These are phyloP conservation scores for Naganishia friedmannii DNA, from an alignment of 768 basidiomycete genomes.

Conservation along the genomic window DNA sequence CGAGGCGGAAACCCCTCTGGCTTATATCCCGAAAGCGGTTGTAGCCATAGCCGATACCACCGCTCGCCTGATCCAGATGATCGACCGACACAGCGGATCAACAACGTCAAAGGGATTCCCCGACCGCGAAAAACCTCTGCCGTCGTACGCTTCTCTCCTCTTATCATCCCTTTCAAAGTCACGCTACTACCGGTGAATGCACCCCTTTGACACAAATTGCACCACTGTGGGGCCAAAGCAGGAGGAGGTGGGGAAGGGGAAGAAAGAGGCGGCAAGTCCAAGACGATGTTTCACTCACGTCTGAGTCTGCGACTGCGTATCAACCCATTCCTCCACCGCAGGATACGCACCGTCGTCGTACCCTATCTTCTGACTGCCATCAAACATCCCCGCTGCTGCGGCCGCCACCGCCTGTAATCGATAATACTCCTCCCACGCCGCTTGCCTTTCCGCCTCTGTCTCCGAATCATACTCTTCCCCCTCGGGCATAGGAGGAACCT, in stretches of 20 bases:
- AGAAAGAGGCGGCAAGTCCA: not conserved
- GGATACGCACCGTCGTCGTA: no score
- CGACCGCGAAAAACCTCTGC: not conserved
- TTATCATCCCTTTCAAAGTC: constrained; percentile 2
- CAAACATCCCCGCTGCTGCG: not conserved
- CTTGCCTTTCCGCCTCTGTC: constrained; percentile 28
- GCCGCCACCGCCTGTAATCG: not conserved
- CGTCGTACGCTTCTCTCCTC: not conserved
- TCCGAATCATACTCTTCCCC: constrained; percentile 27
- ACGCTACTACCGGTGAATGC: not conserved
- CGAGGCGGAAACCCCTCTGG: not conserved
- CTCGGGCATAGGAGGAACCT: constrained; percentile 22
- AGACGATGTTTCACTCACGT: not conserved
- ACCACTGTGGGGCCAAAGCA: no score
- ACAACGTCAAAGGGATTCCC: not conserved
- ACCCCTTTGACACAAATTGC: not conserved
- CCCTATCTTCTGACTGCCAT: not conserved
- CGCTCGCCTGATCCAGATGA: not conserved
- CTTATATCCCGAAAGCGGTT: not conserved
- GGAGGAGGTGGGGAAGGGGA: not conserved
- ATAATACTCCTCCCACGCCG: constrained; percentile 28
- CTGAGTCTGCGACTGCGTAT: not conserved
- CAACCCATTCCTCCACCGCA: not conserved
- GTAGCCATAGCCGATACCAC: not conserved
- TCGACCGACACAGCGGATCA: not conserved